phyloP scores from a whole-genome alignment of 139 green algal genomes.

The Micractinium conductrix region DNA sequence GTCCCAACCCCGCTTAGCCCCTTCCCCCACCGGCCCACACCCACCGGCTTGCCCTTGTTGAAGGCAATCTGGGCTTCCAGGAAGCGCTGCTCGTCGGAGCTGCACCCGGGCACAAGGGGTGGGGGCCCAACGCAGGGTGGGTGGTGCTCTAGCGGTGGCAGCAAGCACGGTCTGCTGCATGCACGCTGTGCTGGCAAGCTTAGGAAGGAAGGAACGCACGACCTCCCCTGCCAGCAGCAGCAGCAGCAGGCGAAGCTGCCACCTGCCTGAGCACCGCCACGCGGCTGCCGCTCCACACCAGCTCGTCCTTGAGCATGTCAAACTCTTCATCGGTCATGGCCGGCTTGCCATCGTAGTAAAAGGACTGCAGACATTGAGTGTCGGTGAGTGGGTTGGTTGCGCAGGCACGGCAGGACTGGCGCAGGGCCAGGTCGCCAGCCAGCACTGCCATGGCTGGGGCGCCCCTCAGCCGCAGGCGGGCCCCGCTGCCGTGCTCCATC shows the following conservation, averaged over 20 bases:
- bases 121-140: neutral
- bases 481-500: too few species aligned
- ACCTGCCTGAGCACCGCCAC: slow-evolving; percentile 60
- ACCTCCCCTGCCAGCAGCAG: too few species aligned
- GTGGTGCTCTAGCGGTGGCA: too few species aligned
- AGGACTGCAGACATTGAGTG: slow-evolving; percentile 41
- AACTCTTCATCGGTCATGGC: slow-evolving; percentile 87
- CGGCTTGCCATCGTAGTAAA: slow-evolving; percentile 81
- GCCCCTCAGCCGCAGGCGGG: too few species aligned
- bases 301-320: slow-evolving; percentile 85
- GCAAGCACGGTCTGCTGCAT: neutral
- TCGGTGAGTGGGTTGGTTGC: too few species aligned
- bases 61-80: slow-evolving; percentile 83
- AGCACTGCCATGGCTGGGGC: too few species aligned
- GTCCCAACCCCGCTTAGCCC: too few species aligned
- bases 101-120: slow-evolving; percentile 1
- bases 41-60: slow-evolving; percentile 71
- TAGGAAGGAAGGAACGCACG: too few species aligned
- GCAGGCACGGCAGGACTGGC: too few species aligned
- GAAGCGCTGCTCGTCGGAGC: slow-evolving; percentile 82
- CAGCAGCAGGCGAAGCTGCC: neutral
- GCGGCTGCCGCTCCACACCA: slow-evolving; percentile 84
- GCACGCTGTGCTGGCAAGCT: neutral
- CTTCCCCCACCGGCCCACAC: slow-evolving; percentile 34
- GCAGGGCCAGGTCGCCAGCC: too few species aligned